Evolutionary conservation across 139 green algal species (phyloP), one percentile per base, ranked within the genome.

Genomic region (Ulvella scutata): DNA sequence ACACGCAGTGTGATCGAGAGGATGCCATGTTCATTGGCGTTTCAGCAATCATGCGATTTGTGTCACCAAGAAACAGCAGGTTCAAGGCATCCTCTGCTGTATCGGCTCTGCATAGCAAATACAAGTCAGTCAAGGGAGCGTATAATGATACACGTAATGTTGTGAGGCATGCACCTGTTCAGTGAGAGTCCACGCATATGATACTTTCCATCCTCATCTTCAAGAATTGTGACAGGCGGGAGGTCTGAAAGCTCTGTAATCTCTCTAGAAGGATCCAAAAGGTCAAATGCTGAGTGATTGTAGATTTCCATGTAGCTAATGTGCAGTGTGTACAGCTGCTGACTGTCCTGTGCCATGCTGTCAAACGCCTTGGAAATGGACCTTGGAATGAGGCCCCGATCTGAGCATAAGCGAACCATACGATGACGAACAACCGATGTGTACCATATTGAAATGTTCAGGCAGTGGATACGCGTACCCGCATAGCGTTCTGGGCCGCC

Each of bases 41-140:
- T 76, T 92, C 88, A 34, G 85, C 90, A 76, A 97, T 94, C 33
- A 86, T 91, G 36, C 90, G 80, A 80, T 96, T 96, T 43, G 91
- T 96, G 83, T 96, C 90, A 0, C 88, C 89, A 72, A 94, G 75
- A 76, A 94, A 96, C 21, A 94, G 81, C 87, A 96, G 82, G 80
- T 96, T 95, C 26, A 97, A 83, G 10, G 92, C 92, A 28, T 96
- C 90, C 78, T 96, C 92, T 83, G 96, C 92, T 34, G 75, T 90
- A 61, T 75, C 80, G 6, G 85, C 86, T 13, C 82, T 74, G 79
- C 94, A 88, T 37, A 88, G 77, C n/a, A 87, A 81, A 75, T 84
- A 72, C 44, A 83, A 60, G 37, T 77, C 62, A 2, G 38, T 21
- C 37, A 62, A 72, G 3, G 43, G 38, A 61, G 51, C n/a, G n/a